These are phyloP conservation scores for Acanthamoeba royreba DNA, from an alignment of 208 protist species.

Conservation along the genomic window DNA sequence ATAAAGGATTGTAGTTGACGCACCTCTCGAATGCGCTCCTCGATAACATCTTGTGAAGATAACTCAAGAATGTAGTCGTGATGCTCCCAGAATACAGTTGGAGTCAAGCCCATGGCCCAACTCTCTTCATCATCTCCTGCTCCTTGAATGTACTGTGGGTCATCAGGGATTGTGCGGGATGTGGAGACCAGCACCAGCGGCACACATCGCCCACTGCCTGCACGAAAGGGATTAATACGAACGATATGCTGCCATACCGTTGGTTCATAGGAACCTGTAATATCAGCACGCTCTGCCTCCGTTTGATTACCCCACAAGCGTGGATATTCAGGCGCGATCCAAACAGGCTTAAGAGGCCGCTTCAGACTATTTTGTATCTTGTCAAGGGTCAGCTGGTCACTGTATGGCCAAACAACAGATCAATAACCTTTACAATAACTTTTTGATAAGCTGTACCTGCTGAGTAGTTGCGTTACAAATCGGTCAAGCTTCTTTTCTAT, in stretches of 20 bases:
- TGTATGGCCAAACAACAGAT: background rate
- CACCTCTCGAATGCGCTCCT: background rate
- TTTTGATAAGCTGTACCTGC: background rate
- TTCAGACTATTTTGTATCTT: background rate
- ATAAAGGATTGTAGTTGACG: background rate
- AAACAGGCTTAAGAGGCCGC: background rate
- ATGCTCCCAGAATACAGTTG: background rate
- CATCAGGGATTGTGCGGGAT: background rate
- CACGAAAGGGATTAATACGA: too few relatives aligned
- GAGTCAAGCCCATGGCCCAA: constrained; percentile 10
- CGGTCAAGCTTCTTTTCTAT: background rate
- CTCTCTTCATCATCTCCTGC: constrained; percentile 33
- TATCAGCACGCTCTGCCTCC: background rate
- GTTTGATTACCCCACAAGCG: background rate
- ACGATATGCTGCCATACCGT: too few relatives aligned
- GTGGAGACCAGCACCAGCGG: constrained; percentile 19
- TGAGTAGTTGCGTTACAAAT: background rate
- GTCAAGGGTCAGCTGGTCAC: background rate
- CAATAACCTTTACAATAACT: background rate
- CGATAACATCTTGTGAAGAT: background rate
- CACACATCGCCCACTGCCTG: background rate
- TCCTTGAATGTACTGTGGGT: background rate
- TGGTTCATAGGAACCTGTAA: too few relatives aligned
- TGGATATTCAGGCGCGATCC: background rate
- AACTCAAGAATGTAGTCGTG: constrained; percentile 17